Conservation (phyloP, 164 flowering plant genomes). For the Magnolia sinica region DNA sequence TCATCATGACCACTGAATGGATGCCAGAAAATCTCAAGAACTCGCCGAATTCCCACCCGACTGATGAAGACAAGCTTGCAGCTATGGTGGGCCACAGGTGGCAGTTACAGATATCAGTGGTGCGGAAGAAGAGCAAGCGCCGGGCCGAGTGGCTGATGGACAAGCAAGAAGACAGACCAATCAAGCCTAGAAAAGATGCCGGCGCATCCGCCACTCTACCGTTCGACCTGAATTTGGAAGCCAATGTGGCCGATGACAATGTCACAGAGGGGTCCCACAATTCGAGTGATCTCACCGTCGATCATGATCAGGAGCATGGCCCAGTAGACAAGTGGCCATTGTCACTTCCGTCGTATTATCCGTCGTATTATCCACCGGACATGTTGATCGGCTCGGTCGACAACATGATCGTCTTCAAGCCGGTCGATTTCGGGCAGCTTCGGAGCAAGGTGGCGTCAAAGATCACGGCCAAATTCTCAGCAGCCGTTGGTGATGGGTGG, state of each 20-base stretch:
- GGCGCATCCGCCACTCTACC: conserved; percentile 23
- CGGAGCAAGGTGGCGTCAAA: conserved; percentile 31
- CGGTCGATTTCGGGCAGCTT: conserved; percentile 50
- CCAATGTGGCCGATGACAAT: conserved; percentile 38
- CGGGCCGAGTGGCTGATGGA: conserved; percentile 46
- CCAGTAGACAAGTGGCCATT: conserved; percentile 20
- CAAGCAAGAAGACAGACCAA: conserved; percentile 33
- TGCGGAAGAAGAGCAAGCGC: conserved; percentile 46
- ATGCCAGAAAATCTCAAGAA: conserved; percentile 35
- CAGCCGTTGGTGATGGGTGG: conserved; percentile 28
- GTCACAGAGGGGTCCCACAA: conserved; percentile 54
- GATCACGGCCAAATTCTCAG: conserved; percentile 39
- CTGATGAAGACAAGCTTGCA: conserved; percentile 49
- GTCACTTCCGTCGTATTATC: neutral
- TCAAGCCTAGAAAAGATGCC: conserved; percentile 44
- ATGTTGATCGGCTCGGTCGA: conserved; percentile 56
- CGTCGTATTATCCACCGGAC: neutral
- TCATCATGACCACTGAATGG: conserved; percentile 76
- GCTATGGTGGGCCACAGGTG: conserved; percentile 40
- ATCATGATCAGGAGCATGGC: conserved; percentile 63
- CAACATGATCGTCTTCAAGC: conserved; percentile 60
- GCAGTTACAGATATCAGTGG: conserved; percentile 50
- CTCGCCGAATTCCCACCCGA: conserved; percentile 12
- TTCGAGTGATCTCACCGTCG: conserved; percentile 77
- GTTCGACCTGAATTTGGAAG: conserved; percentile 70